A percentile compares a stretch with the other conserved stretches of the same genome.
These are phyloP conservation scores for Rhodotorula toruloides DNA, from an alignment of 768 basidiomycete genomes.

Conservation along the genomic window DNA sequence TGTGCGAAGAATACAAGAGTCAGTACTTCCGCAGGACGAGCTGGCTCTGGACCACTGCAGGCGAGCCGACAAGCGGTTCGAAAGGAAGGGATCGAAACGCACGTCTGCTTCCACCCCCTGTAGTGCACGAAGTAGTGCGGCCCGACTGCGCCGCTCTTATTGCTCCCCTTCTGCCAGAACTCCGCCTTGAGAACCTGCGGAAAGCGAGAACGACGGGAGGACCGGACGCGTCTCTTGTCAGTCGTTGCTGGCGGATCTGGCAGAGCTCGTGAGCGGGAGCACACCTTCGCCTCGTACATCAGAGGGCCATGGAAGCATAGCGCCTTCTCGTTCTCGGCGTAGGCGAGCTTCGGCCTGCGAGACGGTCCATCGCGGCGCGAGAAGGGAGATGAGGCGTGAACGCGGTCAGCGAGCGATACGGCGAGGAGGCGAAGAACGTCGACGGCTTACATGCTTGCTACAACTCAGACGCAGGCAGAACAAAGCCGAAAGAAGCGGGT, in stretches of 20 bases:
- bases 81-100: conserved; percentile 37
- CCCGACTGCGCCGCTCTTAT: conserved; percentile 50
- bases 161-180: conserved; percentile 26
- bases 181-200: conserved; percentile 33
- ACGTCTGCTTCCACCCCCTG: conserved; percentile 99
- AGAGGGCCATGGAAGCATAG: conserved; percentile 93
- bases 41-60: background rate
- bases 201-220: too few relatives aligned
- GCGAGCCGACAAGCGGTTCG: conserved; percentile 4
- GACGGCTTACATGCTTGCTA: background rate
- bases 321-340: conserved; percentile 66
- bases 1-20: conserved; percentile 43
- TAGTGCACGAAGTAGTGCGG: conserved; percentile 94
- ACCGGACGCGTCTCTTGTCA: background rate
- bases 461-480: too few relatives aligned
- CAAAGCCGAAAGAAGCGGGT: too few relatives aligned
- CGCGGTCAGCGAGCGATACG: background rate
- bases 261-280: conserved; percentile 15
- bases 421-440: background rate
- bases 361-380: background rate
- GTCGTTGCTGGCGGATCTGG: background rate
- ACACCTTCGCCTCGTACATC: conserved; percentile 83
- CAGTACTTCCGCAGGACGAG: background rate
- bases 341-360: conserved; percentile 46
- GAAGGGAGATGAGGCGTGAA: background rate